phyloP scores from a whole-genome alignment of 192 early-diverging fungal genomes.

The Backusella mclennaniae region DNA sequence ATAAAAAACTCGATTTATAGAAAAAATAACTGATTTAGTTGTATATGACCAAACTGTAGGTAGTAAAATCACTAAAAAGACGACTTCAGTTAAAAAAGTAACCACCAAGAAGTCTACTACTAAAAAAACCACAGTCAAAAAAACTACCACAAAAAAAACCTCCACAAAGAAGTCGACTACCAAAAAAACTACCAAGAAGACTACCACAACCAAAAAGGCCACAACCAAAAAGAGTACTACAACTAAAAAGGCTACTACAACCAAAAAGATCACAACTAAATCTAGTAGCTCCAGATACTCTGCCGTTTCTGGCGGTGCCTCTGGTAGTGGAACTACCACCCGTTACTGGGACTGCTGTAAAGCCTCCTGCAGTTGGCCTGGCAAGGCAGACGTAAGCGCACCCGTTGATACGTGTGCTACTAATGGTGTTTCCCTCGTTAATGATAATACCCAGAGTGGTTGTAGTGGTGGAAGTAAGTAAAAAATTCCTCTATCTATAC shows the following conservation, averaged over 20 bases:
- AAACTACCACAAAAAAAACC: neutral
- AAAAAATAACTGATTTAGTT: neutral
- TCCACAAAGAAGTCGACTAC: neutral
- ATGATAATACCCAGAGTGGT: slow-evolving; percentile 14
- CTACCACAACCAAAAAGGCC: neutral
- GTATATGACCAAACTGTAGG: neutral
- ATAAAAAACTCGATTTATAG: neutral
- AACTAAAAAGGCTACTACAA: slow-evolving; percentile 9
- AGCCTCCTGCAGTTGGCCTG: slow-evolving; percentile 16
- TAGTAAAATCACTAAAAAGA: neutral
- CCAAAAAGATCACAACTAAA: neutral
- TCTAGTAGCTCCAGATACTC: neutral
- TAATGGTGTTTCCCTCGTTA: slow-evolving; percentile 18
- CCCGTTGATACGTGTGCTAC: slow-evolving; percentile 22
- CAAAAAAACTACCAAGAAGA: neutral
- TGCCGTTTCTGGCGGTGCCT: slow-evolving; percentile 15
- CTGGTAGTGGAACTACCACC: slow-evolving; percentile 21
- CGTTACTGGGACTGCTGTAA: slow-evolving; percentile 36
- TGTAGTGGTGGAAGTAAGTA: slow-evolving; percentile 21
- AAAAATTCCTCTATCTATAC: neutral
- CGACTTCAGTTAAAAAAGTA: neutral
- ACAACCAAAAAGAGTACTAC: neutral
- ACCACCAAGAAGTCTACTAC: neutral
- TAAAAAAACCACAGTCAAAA: neutral
- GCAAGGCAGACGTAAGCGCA: slow-evolving; percentile 21